Percentiles rank a stretch among this genome's conserved stretches.
phyloP scores from a whole-genome alignment of 768 basidiomycete genomes.

The Pleurotus salmoneostramineus region DNA sequence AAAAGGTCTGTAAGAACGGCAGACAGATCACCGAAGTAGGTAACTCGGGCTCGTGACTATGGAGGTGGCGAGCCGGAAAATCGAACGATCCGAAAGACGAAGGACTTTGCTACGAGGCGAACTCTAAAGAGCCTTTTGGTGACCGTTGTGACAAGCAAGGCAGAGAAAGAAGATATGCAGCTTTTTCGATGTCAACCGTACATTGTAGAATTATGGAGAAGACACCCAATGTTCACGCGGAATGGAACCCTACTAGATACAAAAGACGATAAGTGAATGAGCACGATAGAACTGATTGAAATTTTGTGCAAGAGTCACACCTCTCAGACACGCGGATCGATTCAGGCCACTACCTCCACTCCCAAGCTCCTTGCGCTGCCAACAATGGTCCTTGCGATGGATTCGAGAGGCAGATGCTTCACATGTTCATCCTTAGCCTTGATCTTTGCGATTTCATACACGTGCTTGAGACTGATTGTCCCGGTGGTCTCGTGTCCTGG shows the following conservation, averaged over 20 bases:
- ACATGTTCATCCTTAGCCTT: slow-evolving; percentile 89
- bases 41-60: not conserved
- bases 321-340: slow-evolving; percentile 1
- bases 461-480: slow-evolving; percentile 90
- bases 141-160: not conserved
- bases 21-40: not conserved
- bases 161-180: not conserved
- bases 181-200: not conserved
- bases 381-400: slow-evolving; percentile 83
- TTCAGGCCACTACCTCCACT: slow-evolving; percentile 86
- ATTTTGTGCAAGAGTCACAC: not conserved
- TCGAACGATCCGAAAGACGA: not conserved
- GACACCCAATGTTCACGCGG: not conserved
- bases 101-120: slow-evolving; percentile 1
- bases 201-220: not conserved
- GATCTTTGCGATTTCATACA: slow-evolving; percentile 98
- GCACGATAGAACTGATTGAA: too few relatives aligned
- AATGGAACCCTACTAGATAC: not conserved
- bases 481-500: slow-evolving; percentile 76
- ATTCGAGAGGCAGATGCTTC: slow-evolving; percentile 82
- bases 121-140: not conserved
- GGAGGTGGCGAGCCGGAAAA: not conserved
- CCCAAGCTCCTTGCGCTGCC: slow-evolving; percentile 89
- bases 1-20: not conserved
- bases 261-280: not conserved